Evolutionary conservation across 345 rosid genomes (phyloP), one percentile per base, ranked within the genome.

Genomic region (Salix udensis): DNA sequence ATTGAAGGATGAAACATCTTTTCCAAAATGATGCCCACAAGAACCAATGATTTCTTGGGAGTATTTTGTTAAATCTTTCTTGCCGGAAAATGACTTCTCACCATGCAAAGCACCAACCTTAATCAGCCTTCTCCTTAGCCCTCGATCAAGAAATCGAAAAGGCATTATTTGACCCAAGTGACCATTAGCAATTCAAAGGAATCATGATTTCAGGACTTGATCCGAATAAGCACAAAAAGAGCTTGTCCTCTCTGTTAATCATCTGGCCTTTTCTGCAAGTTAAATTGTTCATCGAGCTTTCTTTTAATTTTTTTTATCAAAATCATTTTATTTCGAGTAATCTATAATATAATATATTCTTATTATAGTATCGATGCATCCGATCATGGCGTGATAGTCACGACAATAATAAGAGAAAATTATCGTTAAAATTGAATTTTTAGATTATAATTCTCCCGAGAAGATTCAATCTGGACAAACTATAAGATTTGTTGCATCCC

Each of bases 21-120:
- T 40, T 79, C 58, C 18, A 15, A 28, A 4, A 28, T 40, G 72
- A 66, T 58, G 61, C 60, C 73, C 52, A 46, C 66, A 60, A 52
- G 8, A 11, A n/a, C n/a, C 11, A 5, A 6, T 1, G 16, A 31
- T 65, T 40, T 66, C 34, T n/a, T 6, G 65, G 52, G 64, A 67
- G 73, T 7, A 11, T 62, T 61, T 61, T 11, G 50, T 65, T 46
- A 61, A 62, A 6, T 44, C 7, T 50, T 65, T 50, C 9, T 36
- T 31, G 39, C 15, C 23, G 60, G 75, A 62, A 48, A 68, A 48
- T 23, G 75, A 77, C 80, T 39, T 12, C 26, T 4, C 66, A 76
- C 52, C 36, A 68, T 52, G 67, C 50, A 46, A 13, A 14, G 4
- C 50, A 46, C 16, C 50, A 14, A 4, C 50, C 18, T 13, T 46